Evolutionary conservation across 768 basidiomycete genomes (phyloP).

Genomic region (Lactarius evosmus): DNA sequence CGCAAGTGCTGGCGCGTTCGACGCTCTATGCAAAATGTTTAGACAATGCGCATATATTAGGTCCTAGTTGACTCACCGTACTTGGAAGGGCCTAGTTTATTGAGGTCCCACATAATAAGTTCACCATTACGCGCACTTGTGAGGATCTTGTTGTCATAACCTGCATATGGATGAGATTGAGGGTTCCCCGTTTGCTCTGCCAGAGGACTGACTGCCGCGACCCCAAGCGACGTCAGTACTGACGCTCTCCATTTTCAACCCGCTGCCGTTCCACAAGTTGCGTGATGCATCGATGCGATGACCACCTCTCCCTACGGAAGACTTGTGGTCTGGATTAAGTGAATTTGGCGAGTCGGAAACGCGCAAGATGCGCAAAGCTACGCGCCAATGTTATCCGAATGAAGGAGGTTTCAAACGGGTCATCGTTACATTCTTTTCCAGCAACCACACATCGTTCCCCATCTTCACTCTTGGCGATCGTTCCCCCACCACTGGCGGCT

Average conservation of each 20-base stretch:
- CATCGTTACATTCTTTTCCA: slow-evolving; percentile 64
- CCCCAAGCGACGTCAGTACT: slow-evolving; percentile 84
- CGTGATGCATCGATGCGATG: slow-evolving; percentile 67
- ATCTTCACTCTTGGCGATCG: slow-evolving; percentile 66
- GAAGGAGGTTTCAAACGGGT: neutral
- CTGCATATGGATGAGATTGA: slow-evolving; percentile 39
- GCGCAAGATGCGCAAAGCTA: slow-evolving; percentile 42
- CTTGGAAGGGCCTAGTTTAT: slow-evolving; percentile 62
- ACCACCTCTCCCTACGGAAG: slow-evolving; percentile 61
- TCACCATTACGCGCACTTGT: slow-evolving; percentile 82
- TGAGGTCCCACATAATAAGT: slow-evolving; percentile 79
- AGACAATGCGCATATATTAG: neutral
- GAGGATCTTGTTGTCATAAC: slow-evolving; percentile 68
- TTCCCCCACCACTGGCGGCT: slow-evolving; percentile 58
- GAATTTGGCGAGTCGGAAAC: slow-evolving; percentile 48
- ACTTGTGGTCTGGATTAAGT: slow-evolving; percentile 37
- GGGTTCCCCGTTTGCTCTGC: neutral
- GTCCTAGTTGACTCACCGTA: slow-evolving; percentile 47
- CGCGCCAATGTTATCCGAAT: neutral
- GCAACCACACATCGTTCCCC: slow-evolving; percentile 66
- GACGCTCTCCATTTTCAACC: slow-evolving; percentile 73
- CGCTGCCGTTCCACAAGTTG: slow-evolving; percentile 76
- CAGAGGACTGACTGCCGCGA: slow-evolving; percentile 50
- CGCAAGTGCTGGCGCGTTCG: slow-evolving; percentile 66
- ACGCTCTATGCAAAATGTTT: slow-evolving; percentile 45